Evolutionary conservation across 192 early-diverging fungal species (phyloP), one percentile per base, ranked within the genome.

Genomic region (Coemansia sp.): DNA sequence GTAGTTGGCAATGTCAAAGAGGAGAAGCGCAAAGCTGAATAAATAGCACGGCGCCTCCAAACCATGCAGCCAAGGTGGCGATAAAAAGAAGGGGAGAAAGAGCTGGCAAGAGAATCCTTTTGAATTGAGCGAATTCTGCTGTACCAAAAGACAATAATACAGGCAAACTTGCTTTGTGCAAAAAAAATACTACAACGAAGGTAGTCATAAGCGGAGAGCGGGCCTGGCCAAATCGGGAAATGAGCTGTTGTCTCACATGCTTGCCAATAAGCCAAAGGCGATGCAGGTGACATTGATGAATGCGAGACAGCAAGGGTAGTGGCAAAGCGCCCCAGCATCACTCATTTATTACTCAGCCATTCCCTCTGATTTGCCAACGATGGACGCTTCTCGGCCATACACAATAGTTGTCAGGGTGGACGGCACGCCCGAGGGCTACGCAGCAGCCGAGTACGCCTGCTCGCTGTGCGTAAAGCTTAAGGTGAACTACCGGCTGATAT

Each of bases 381-480:
- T 63, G 65, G 59, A 63, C 38, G 52, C 44, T 8, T 34, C 40
- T 17, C 53, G 76, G 43, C 78, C 78, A 39, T 81, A 81, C 56
- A 81, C 72, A 15, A 41, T 81, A 5, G 73, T 81, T 8, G 78
- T 69, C 15, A 60, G 66, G 18, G 52, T 81, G 8, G 78, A 81
- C 65, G 60, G 67, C 43, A 65, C 48, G 6, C 63, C 60, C 42
- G 78, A 81, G 21, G 78, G 78, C 3, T 60, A 54, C 44, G 78
- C 78, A 21, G 78, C 78, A 1, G 78, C 78, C 18, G 78, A 81
- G 15, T 81, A 81, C n/a, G 68, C 78, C 1, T 70, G 72, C 48
- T 53, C 68, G 7, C 56, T 81, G 53, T 81, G 78, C 50, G 36
- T 75, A 1, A 81, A 81, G 68, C 62, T 81, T 35, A 75, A 72